phyloP scores from a whole-genome alignment of 352 stramenopile genomes.

The Phytopythium helicoides region DNA sequence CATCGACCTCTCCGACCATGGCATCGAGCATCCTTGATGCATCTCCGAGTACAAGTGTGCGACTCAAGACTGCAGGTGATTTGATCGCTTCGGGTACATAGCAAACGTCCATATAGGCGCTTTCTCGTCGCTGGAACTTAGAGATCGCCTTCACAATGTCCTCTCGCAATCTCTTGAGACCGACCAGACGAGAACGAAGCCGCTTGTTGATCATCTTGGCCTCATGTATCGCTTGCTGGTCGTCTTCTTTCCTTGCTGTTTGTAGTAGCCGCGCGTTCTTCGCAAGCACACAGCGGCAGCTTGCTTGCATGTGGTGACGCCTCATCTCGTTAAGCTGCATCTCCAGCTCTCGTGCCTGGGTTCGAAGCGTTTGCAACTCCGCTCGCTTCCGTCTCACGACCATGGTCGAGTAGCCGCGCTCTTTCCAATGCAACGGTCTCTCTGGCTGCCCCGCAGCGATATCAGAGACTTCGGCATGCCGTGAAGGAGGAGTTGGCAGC shows the following conservation, averaged over 20 bases:
- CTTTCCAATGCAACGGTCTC: too few species aligned
- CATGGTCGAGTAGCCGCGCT: conserved; percentile 1
- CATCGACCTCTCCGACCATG: too few species aligned
- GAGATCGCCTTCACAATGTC: background rate
- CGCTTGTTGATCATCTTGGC: background rate
- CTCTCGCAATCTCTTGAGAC: background rate
- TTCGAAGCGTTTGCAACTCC: background rate
- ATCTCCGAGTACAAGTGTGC: too few species aligned
- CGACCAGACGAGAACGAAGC: background rate
- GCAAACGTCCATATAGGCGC: background rate
- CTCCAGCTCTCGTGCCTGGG: background rate
- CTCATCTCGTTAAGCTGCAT: too few species aligned
- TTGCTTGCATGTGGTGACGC: too few species aligned
- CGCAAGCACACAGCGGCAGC: too few species aligned
- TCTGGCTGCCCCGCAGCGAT: background rate
- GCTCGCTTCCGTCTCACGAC: conserved; percentile 1
- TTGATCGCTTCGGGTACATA: too few species aligned
- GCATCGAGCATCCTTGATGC: too few species aligned
- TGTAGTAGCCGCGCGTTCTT: conserved; percentile 1
- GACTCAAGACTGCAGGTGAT: too few species aligned
- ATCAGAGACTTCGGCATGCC: too few species aligned
- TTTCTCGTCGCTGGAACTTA: background rate
- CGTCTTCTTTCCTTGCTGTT: background rate
- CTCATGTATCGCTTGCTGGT: background rate
- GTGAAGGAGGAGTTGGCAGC: too few species aligned